Evolutionary conservation across 2,329 filamentous ascomycete genomes (phyloP), one percentile per base, ranked within the genome.

Genomic region (Pseudocercospora ulei): DNA sequence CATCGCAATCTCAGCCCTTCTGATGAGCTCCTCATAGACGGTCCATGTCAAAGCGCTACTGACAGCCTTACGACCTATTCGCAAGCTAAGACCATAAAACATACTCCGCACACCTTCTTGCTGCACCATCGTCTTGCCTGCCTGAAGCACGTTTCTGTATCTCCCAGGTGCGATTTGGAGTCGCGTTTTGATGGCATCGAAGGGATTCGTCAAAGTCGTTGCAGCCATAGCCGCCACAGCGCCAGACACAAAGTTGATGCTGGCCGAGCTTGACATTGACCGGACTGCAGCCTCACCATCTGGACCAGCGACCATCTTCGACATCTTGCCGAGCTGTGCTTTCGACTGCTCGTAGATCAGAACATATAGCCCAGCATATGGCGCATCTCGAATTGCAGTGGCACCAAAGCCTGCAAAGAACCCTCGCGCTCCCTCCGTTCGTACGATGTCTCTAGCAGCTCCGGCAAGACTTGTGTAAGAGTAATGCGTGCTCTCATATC

Each of bases 41-140:
- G 88, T 96, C 90, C 90, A 98, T 5, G 88, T 88, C 51, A 96
- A 69, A n/a, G 90, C 90, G 36, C 82, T 88, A 62, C 87, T 95
- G 28, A 95, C 64, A 3, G 86, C 88, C 62, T 98, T 98, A 51
- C 90, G 73, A 29, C 79, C 82, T 70, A 96, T 93, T 40, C 90
- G 74, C 50, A 98, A 66, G 1, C 75, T 83, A 39, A 98, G 63
- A 1, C 90, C 90, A 59, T 90, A 82, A 63, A 90, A 87, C 41
- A 98, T 69, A 44, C 82, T 82, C 38, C 80, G 72, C 12, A 82
- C 52, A 0, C 88, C 88, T 48, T 95, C 88, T 53, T 93, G 81
- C 1, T 65, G 63, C 3, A 96, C 60, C 81, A 98, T 94, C 57
- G 77, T 71, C 54, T 69, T 73, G 25, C 73, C 77, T 0, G 87